These are phyloP conservation scores for Melaleuca alternifolia DNA, from an alignment of 345 rosid species.

Conservation along the genomic window DNA sequence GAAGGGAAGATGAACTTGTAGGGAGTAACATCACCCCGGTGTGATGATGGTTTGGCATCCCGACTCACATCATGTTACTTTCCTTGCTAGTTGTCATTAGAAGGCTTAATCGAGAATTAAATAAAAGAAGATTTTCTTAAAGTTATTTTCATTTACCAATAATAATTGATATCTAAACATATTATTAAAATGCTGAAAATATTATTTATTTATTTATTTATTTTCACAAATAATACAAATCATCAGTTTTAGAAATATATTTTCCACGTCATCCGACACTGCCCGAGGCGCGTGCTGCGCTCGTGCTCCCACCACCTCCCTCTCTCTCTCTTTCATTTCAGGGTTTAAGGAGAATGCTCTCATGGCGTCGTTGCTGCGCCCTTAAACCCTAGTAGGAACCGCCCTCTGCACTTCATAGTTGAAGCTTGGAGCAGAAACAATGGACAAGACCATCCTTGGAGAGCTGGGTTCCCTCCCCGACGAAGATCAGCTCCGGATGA, in stretches of 20 bases:
- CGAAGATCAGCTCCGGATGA: conserved; percentile 6
- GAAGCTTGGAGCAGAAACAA: background rate
- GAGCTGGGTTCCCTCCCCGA: conserved; percentile 9
- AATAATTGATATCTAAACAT: too few species aligned
- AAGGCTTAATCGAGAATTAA: background rate
- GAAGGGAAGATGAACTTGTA: background rate
- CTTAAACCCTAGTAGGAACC: background rate
- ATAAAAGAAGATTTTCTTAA: background rate
- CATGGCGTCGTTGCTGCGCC: background rate
- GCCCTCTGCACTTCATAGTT: background rate
- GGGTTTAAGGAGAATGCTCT: background rate
- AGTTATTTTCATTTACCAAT: too few species aligned
- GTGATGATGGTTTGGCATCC: background rate
- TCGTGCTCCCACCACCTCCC: background rate
- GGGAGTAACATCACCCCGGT: background rate
- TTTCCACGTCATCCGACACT: background rate
- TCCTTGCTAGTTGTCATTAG: background rate
- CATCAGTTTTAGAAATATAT: too few species aligned
- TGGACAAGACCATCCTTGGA: conserved; percentile 4
- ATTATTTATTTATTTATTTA: too few species aligned
- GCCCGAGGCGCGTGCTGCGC: background rate
- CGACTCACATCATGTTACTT: background rate
- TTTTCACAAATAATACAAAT: too few species aligned
- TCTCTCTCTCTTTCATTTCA: background rate
- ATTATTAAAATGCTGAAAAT: too few species aligned